Base-by-base conservation (phyloP, 75 land plant genomes). In the Adiantum capillusveneris region DNA sequence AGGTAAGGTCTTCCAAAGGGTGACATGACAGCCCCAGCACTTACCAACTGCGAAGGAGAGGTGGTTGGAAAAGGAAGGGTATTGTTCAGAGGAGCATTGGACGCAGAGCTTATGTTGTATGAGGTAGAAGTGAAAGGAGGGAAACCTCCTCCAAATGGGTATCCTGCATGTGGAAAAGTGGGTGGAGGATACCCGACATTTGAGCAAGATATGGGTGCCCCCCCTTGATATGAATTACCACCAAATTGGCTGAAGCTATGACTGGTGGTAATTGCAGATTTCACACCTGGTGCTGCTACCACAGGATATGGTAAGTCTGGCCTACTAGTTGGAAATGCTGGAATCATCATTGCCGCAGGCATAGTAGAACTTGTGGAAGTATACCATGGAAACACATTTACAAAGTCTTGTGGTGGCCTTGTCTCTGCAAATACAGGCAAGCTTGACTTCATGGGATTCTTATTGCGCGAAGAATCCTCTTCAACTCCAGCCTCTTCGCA, bases 1-100 rank as follows among this genome's bases (percentile, higher is more conserved):
- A 81, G 20, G 53, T 75, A 72, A 13, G 81, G 79, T 31, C 77
- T 56, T 25, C 25, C 54, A 43, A 30, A 59, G 25, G 63, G 14
- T 31, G 69, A 7, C 18, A 52, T 25, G 3, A 44, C 52, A 25
- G 63, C 64, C 27, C 61, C 62, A 24, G 56, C 27, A 17, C 30
- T 58, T 31, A 54, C 25, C 31, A 68, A 49, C 57, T 31, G 66
- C 31, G 67, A 64, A 25, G 65, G 16, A 16, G 76, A 36, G 12
- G 44, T 13, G 20, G 66, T 39, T 50, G 75, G 42, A 60, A 72
- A 69, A 6, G 60, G 42, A 16, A 51, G 22, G 29, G 72, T 58
- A 29, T 43, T 28, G 59, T 17, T 53, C 28, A 26, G 5, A 24
- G 28, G 1, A 1, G 5, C 55, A 26, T 53, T 24, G 55, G 25